Base-by-base conservation (phyloP, 352 stramenopile species). In the Globisporangium splendens region DNA sequence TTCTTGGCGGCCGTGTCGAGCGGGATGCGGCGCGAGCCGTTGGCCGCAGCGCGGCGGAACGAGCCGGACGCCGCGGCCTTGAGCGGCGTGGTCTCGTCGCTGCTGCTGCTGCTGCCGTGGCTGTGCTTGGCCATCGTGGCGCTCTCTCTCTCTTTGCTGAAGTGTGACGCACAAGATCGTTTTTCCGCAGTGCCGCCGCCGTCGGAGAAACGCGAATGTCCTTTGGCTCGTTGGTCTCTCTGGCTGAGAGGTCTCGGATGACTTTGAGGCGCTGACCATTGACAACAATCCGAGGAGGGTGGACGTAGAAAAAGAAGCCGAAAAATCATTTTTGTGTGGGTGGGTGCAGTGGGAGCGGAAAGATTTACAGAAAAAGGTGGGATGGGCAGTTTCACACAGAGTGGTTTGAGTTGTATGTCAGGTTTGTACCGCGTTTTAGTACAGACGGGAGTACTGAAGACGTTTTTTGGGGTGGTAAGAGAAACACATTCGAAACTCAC, bases 41-140 rank as follows among this genome's bases (percentile, higher is more conserved):
- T 61, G 22, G 47, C 47, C 14, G 31, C 38, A 20, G 46, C 39
- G 22, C 35, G 28, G 22, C 56, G 56, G 47, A 62, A 62, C 35
- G 22, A 46, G 56, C 56, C 56, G 12, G 56, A 46, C 14, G 59
- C 46, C 24, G 60, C 50, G 41, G 56, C 63, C 60, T 83, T 84
- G 47, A 90, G 72, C 55, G 80, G 80, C 63, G 70, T 73, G 15
- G 64, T 80, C 69, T 89, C 79, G 46, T 83, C 65, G 46, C 71
- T 77, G 41, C 64, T 76, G 22, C 64, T 76, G 22, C 64, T 70
- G 66, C 79, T 81, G 6, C 59, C 50, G 61, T 75, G 68, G 44
- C 44, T 46, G 44, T 60, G 54, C 18, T 46, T 52, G 44, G 28
- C 28, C 28, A 35, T 35, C 28, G 28, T 35, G n/a, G n/a, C n/a